Conservation (phyloP, 2,329 filamentous ascomycete species). For the Colletotrichum sp. region DNA sequence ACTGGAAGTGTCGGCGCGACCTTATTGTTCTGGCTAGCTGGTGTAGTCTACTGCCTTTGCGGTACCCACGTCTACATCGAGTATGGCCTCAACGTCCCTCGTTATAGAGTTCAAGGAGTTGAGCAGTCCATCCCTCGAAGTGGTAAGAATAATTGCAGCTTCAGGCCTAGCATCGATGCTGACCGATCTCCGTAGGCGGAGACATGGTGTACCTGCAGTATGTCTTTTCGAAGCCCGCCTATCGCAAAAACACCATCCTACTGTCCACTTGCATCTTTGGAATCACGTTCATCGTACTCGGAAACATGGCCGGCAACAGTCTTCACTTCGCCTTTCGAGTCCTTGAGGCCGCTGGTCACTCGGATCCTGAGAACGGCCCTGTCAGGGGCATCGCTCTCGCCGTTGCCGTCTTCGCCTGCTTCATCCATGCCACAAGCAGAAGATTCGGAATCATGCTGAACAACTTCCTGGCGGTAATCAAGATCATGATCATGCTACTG, state of each 20-base stretch:
- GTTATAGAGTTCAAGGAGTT: conserved; percentile 41
- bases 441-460: conserved; percentile 55
- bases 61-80: conserved; percentile 46
- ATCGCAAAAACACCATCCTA: conserved; percentile 37
- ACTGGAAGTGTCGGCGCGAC: conserved; percentile 37
- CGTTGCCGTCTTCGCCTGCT: conserved; percentile 46
- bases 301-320: conserved; percentile 54
- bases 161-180: conserved; percentile 4
- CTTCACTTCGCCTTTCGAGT: conserved; percentile 49
- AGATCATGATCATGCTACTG: conserved; percentile 51
- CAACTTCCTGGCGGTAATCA: conserved; percentile 55
- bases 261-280: conserved; percentile 50
- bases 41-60: conserved; percentile 40
- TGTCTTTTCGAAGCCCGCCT: conserved; percentile 43
- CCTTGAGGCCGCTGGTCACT: conserved; percentile 37
- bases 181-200: neutral
- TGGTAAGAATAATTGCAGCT: conserved; percentile 51
- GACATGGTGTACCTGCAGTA: conserved; percentile 43
- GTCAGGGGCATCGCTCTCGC: conserved; percentile 54
- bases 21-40: conserved; percentile 45
- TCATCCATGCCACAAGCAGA: conserved; percentile 54
- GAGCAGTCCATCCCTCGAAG: conserved; percentile 47
- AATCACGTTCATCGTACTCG: conserved; percentile 48
- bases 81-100: conserved; percentile 51
- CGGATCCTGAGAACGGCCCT: conserved; percentile 31